Percentiles rank a stretch among this genome's conserved stretches.
phyloP scores from a whole-genome alignment of 495 filamentous ascomycete species.

The Tuber microsphaerosporum region DNA sequence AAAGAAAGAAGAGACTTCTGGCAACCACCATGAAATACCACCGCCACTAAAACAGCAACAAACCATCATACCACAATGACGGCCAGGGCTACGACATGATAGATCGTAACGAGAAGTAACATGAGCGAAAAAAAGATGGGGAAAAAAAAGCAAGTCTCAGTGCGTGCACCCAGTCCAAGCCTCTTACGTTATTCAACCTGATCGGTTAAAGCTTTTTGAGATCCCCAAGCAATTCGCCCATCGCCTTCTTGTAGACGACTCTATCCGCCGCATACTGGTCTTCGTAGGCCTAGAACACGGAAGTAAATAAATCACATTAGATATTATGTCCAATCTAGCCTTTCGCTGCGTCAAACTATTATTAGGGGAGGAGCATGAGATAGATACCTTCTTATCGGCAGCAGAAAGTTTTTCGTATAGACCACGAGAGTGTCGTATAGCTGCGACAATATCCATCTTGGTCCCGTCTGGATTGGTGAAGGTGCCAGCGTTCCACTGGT shows the following conservation, averaged over 20 bases:
- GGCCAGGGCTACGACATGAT: background rate
- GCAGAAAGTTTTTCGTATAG: slow-evolving; percentile 7
- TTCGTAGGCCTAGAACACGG: slow-evolving; percentile 21
- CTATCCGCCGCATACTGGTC: background rate
- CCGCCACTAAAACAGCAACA: background rate
- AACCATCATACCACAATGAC: background rate
- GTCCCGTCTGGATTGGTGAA: background rate
- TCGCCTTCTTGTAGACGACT: background rate
- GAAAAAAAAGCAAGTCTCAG: background rate
- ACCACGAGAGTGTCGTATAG: background rate
- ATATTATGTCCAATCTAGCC: background rate
- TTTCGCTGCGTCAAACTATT: background rate
- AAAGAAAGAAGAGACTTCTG: background rate
- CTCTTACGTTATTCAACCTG: background rate
- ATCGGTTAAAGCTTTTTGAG: background rate
- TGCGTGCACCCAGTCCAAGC: background rate
- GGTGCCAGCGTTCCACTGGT: slow-evolving; percentile 3
- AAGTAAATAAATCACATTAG: background rate
- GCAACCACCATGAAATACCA: background rate
- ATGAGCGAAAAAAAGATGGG: background rate
- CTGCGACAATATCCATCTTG: background rate
- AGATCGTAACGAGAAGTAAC: background rate
- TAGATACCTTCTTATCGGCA: slow-evolving; percentile 25
- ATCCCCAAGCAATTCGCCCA: background rate
- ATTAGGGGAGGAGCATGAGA: background rate